phyloP scores from a whole-genome alignment of 2,329 filamentous ascomycete genomes.

The Cercospora sp. region DNA sequence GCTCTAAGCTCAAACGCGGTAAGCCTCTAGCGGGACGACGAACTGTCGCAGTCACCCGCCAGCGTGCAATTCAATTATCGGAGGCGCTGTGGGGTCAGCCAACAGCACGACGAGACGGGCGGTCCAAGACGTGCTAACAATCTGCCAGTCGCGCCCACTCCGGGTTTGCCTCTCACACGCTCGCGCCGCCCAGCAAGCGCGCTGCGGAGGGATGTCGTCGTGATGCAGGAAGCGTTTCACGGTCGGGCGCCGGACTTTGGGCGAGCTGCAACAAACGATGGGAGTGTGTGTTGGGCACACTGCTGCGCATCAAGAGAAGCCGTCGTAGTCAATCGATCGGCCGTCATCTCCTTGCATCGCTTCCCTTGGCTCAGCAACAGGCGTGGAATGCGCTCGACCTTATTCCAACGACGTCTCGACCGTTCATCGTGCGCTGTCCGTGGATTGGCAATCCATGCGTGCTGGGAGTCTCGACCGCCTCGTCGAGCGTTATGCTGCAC shows the following conservation, averaged over 20 bases:
- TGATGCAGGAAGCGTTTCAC: not conserved
- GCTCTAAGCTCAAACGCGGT: not conserved
- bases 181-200: not conserved
- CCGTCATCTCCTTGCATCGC: slow-evolving; percentile 7
- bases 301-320: not conserved
- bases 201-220: not conserved
- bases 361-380: slow-evolving; percentile 4
- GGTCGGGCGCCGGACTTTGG: not conserved
- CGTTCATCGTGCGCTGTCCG: not conserved
- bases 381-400: slow-evolving; percentile 6
- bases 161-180: not conserved
- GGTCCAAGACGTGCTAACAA: not conserved
- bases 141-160: not conserved
- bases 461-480: not conserved
- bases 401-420: not conserved
- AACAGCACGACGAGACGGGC: not conserved
- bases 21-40: not conserved
- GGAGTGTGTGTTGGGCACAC: not conserved
- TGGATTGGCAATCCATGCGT: not conserved
- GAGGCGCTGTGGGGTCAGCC: slow-evolving; percentile 2
- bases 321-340: not conserved
- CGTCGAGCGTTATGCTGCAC: not conserved
- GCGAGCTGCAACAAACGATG: not conserved
- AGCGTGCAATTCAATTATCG: not conserved
- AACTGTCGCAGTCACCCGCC: not conserved